Evolutionary conservation across 2,329 filamentous ascomycete species (phyloP).

Genomic region (Cytospora schulzeri): DNA sequence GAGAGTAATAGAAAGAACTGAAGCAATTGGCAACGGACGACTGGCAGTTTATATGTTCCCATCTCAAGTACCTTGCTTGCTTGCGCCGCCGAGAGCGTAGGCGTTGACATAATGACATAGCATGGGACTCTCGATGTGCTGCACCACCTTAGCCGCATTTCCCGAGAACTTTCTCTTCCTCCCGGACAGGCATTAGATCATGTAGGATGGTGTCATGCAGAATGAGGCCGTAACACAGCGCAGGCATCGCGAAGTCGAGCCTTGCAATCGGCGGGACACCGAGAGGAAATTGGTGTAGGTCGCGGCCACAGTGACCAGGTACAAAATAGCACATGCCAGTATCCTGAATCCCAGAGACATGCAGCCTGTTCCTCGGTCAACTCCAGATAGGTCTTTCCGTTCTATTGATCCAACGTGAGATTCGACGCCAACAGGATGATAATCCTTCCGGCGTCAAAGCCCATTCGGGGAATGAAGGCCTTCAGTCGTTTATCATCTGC

Average conservation of each 20-base stretch:
- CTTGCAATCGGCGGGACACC: conserved; percentile 7
- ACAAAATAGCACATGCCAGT: conserved; percentile 18
- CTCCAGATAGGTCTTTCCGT: conserved; percentile 15
- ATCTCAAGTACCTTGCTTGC: neutral
- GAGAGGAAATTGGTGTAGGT: conserved; percentile 10
- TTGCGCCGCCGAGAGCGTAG: conserved; percentile 7
- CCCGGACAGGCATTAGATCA: conserved; percentile 12
- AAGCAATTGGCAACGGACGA: conserved; percentile 19
- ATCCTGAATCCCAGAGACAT: conserved; percentile 6
- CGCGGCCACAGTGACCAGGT: conserved; percentile 19
- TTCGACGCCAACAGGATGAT: conserved; percentile 15
- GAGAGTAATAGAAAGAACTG: conserved; percentile 27
- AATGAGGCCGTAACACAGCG: conserved; percentile 18
- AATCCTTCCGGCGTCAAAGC: conserved; percentile 3
- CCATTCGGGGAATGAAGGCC: neutral
- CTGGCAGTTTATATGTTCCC: conserved; percentile 21
- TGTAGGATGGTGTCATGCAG: conserved; percentile 9
- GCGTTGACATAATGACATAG: conserved; percentile 17
- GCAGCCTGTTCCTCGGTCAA: conserved; percentile 12
- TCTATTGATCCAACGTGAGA: conserved; percentile 4
- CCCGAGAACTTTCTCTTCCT: conserved; percentile 9
- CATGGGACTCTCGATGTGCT: conserved; percentile 9
- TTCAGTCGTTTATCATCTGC: conserved; percentile 1
- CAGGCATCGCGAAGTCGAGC: conserved; percentile 14
- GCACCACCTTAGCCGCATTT: conserved; percentile 2